phyloP scores from a whole-genome alignment of 2,329 filamentous ascomycete species.

The Pseudogymnoascus sp. region DNA sequence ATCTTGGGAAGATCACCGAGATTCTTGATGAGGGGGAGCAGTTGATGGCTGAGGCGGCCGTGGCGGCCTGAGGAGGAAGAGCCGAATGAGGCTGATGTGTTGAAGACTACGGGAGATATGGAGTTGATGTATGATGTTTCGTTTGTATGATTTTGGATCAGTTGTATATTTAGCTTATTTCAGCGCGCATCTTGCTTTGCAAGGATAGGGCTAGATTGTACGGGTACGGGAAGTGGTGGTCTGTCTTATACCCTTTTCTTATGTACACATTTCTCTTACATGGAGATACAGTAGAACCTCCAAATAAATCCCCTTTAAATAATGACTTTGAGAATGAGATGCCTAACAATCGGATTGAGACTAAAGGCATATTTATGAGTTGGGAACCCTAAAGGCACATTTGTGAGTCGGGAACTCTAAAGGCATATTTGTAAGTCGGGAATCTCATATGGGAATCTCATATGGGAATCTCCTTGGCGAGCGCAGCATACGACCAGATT shows the following conservation, averaged over 20 bases:
- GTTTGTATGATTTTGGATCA: conserved; percentile 7
- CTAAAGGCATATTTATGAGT: not conserved
- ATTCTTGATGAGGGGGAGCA: conserved; percentile 92
- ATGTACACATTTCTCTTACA: not conserved
- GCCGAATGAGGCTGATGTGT: not conserved
- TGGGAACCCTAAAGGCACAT: no score
- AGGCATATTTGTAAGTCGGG: no score
- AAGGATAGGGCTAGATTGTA: conserved; percentile 1
- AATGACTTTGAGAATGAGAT: not conserved
- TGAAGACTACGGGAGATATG: conserved; percentile 1
- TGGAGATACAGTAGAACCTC: not conserved
- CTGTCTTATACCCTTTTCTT: conserved; percentile 7
- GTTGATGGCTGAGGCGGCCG: conserved; percentile 58
- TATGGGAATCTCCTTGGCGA: no score
- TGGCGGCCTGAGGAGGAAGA: not conserved
- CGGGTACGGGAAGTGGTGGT: conserved; percentile 2
- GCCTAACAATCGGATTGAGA: no score
- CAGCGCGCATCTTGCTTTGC: conserved; percentile 3
- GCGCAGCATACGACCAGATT: no score
- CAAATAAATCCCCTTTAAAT: not conserved
- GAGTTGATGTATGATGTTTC: conserved; percentile 5
- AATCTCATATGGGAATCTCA: no score
- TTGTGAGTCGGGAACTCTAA: not conserved
- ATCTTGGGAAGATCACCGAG: conserved; percentile 76
- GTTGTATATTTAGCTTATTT: conserved; percentile 7